phyloP scores from a whole-genome alignment of 2,329 filamentous ascomycete genomes.

The Blastomyces silverae region DNA sequence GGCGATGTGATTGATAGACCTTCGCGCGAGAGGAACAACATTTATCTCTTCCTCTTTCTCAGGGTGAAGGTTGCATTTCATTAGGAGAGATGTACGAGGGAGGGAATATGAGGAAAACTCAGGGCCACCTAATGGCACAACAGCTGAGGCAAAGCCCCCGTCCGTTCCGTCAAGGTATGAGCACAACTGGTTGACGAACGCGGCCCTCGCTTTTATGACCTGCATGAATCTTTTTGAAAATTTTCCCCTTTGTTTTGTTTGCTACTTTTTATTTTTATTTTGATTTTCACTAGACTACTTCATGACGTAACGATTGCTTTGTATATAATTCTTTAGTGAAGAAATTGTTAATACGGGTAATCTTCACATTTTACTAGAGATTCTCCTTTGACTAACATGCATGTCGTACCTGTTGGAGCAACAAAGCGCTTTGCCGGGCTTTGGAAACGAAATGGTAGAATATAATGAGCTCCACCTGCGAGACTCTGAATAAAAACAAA shows the following conservation, averaged over 20 bases:
- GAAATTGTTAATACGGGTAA: not conserved
- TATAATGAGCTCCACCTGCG: not conserved
- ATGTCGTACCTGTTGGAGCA: not conserved
- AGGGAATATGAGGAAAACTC: not conserved
- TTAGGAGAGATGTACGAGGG: not conserved
- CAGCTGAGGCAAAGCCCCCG: not conserved
- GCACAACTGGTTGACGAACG: not conserved
- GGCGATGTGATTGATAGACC: not conserved
- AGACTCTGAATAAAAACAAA: not conserved
- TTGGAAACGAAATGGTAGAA: not conserved
- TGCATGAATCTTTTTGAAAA: not conserved
- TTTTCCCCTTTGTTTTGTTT: not conserved
- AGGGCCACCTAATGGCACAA: not conserved
- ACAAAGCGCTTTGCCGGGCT: not conserved
- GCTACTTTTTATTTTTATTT: not conserved
- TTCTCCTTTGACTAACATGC: not conserved
- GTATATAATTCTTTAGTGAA: not conserved
- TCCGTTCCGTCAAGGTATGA: not conserved
- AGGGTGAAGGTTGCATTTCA: not conserved
- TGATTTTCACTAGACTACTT: not conserved
- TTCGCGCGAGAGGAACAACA: not conserved
- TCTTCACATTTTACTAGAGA: not conserved
- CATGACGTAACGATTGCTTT: not conserved
- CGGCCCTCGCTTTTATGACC: not conserved
- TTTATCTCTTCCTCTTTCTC: not conserved